These are phyloP conservation scores for Aureobasidium sp. DNA, from an alignment of 2,329 filamentous ascomycete genomes.

Conservation along the genomic window DNA sequence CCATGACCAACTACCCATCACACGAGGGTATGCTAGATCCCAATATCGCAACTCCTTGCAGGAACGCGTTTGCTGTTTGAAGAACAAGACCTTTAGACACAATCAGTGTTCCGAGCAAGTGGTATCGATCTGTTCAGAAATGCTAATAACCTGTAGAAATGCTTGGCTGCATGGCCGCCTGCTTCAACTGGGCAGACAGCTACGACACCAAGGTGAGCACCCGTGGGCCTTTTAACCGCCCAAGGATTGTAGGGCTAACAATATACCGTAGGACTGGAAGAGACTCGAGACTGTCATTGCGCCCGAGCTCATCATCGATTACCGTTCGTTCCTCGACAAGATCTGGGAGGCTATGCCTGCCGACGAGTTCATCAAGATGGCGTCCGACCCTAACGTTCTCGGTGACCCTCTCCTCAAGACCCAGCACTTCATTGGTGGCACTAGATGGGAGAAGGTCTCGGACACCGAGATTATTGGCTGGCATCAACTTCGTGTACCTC, in stretches of 20 bases:
- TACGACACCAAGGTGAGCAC: conserved; percentile 52
- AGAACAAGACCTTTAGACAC: not conserved
- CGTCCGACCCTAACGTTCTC: conserved; percentile 46
- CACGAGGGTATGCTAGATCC: conserved; percentile 17
- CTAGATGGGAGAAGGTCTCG: conserved; percentile 44
- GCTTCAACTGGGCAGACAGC: conserved; percentile 54
- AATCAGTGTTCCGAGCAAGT: not conserved
- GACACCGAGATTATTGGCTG: conserved; percentile 45
- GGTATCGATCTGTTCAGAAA: not conserved
- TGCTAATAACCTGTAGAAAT: conserved; percentile 24
- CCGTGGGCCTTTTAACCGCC: not conserved
- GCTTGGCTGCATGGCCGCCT: conserved; percentile 27
- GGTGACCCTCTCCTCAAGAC: conserved; percentile 49
- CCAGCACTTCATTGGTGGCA: conserved; percentile 51
- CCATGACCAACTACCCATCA: conserved; percentile 14
- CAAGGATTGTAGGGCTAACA: not conserved
- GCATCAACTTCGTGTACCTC: conserved; percentile 53
- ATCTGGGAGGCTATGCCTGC: conserved; percentile 51
- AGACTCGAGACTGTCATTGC: conserved; percentile 55
- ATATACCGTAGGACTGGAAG: conserved; percentile 44
- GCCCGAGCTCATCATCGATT: conserved; percentile 60
- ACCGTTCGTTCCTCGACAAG: conserved; percentile 51
- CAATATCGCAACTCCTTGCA: not conserved
- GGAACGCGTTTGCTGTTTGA: not conserved
- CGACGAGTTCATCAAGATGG: conserved; percentile 47